Evolutionary conservation across 1,139 yeast species (phyloP).

Genomic region (Yamadazyma epiphylla): DNA sequence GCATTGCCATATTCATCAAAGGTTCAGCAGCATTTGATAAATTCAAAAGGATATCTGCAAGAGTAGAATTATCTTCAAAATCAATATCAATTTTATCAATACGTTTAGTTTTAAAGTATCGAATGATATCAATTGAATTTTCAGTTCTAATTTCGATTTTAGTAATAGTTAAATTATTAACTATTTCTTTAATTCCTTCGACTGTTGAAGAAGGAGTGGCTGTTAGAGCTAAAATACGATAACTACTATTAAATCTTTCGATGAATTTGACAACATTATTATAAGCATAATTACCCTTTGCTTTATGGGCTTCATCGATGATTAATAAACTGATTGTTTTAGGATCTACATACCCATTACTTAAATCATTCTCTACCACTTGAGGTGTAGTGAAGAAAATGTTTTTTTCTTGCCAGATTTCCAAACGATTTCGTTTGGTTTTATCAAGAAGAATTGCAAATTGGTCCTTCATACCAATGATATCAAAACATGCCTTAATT

Average conservation of each 20-base stretch:
- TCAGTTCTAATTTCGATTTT: constrained; percentile 85
- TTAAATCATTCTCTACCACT: constrained; percentile 86
- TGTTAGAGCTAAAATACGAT: constrained; percentile 78
- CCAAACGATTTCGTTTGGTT: constrained; percentile 58
- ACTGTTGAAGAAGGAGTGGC: constrained; percentile 93
- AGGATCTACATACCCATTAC: constrained; percentile 72
- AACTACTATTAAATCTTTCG: constrained; percentile 59
- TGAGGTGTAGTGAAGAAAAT: constrained; percentile 97
- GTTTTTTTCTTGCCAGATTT: constrained; percentile 70
- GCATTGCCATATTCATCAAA: constrained; percentile 58
- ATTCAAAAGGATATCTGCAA: constrained; percentile 41
- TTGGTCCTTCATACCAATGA: constrained; percentile 74
- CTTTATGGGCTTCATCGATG: constrained; percentile 94
- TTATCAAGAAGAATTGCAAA: constrained; percentile 83
- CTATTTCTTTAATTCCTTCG: constrained; percentile 84
- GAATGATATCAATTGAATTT: constrained; percentile 71
- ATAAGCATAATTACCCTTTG: constrained; percentile 87
- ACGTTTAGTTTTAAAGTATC: constrained; percentile 70
- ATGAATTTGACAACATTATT: constrained; percentile 73
- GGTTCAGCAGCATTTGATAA: constrained; percentile 58
- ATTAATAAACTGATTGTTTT: constrained; percentile 71
- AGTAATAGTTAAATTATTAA: constrained; percentile 69
- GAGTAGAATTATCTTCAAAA: constrained; percentile 49
- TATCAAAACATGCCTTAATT: constrained; percentile 85
- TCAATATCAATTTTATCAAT: constrained; percentile 59